These are phyloP conservation scores for Sclerotinia trifoliorum DNA, from an alignment of 2,329 filamentous ascomycete genomes.

Conservation along the genomic window DNA sequence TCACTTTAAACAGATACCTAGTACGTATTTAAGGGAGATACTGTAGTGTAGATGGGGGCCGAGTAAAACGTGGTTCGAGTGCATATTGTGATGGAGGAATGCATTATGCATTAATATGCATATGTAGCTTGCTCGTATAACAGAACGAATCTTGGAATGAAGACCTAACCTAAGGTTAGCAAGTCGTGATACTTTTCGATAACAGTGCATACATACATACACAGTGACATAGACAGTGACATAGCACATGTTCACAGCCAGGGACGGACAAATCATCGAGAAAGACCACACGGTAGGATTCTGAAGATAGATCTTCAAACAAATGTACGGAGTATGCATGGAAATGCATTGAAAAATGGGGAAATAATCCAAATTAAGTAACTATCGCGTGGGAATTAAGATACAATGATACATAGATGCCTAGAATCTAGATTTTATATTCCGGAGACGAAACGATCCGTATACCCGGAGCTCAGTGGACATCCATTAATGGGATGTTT, in stretches of 20 bases:
- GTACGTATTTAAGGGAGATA: too few species aligned
- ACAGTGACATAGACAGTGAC: neutral
- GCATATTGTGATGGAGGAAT: neutral
- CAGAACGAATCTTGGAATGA: neutral
- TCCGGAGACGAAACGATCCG: neutral
- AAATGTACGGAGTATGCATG: neutral
- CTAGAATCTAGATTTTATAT: neutral
- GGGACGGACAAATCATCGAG: neutral
- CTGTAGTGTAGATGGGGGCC: neutral
- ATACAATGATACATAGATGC: neutral
- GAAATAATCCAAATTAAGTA: neutral
- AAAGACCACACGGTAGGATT: neutral
- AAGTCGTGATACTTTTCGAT: neutral
- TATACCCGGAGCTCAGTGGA: neutral
- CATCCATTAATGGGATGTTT: neutral
- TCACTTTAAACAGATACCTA: neutral
- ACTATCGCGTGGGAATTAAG: neutral
- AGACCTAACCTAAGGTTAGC: neutral
- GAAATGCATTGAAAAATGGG: neutral
- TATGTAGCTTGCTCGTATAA: constrained; percentile 4
- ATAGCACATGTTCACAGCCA: too few species aligned
- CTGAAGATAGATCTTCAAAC: neutral
- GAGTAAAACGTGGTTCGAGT: constrained; percentile 18
- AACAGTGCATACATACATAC: neutral
- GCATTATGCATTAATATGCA: neutral